Conservation (phyloP, 73 alveolate species). For the Tetrahymena borealis region DNA sequence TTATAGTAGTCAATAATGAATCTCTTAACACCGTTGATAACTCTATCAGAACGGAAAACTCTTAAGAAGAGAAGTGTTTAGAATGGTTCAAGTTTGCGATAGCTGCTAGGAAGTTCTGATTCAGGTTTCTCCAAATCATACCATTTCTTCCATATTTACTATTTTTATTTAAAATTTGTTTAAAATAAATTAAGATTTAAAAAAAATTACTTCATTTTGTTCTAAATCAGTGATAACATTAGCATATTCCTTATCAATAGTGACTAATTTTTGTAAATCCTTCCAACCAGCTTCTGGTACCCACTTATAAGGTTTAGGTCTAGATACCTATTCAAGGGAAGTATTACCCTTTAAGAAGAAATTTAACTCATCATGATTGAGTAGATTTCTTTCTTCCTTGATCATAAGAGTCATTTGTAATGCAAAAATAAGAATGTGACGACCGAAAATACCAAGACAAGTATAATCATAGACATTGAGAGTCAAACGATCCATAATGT, state of each 20-base stretch:
- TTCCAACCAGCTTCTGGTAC: constrained; percentile 95
- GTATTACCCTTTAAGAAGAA: constrained; percentile 99
- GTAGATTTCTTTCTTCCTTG: constrained; percentile 93
- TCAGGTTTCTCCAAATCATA: constrained; percentile 99
- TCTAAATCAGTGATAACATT: constrained; percentile 71
- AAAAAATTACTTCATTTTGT: constrained; percentile 43
- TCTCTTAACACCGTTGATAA: constrained; percentile 67
- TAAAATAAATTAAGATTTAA: neutral
- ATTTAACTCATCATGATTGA: constrained; percentile 93
- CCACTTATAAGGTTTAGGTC: constrained; percentile 74
- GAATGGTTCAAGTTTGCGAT: constrained; percentile 64
- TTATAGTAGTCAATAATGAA: constrained; percentile 42
- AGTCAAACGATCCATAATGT: constrained; percentile 94
- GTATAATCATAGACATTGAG: constrained; percentile 96
- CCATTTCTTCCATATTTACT: constrained; percentile 95
- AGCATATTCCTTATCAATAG: constrained; percentile 74
- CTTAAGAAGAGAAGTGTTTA: constrained; percentile 77
- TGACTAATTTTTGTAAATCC: constrained; percentile 84
- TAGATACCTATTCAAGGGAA: constrained; percentile 83
- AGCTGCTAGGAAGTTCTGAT: constrained; percentile 90
- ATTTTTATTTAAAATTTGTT: neutral
- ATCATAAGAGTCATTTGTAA: constrained; percentile 99
- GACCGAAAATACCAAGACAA: constrained; percentile 95
- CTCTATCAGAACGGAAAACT: constrained; percentile 95
- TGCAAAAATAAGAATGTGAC: constrained; percentile 98